Evolutionary conservation across 352 stramenopile species (phyloP), one percentile per base, ranked within the genome.

Genomic region (Globisporangium acanthophoron): DNA sequence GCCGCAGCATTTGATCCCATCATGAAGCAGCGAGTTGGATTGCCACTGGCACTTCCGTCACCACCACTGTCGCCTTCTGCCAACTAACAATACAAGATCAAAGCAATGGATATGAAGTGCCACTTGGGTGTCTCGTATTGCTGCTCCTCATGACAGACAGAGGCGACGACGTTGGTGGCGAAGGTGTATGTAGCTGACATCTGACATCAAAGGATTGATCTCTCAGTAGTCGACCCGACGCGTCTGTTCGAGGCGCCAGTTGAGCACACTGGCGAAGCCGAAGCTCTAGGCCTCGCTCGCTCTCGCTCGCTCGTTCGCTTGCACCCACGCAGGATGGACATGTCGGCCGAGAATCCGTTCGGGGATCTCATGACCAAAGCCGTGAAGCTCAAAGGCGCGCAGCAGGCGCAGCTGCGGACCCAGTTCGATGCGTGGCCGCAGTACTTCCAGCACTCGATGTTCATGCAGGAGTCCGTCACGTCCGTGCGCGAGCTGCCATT

Each of bases 361-460:
- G 79, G 69, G 3, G 84, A 92, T 54, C 64, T 94, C 51, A 94
- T 94, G 82, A 85, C 64, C 65, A 90, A 94, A 54, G 85, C 82
- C 11, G 85, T 92, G 15, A 92, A 92, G 76, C 67, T 94, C 18
- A 94, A 94, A 59, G 78, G 79, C 5, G 76, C 81, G 13, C 85
- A 94, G 45, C 85, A 94, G 74, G 80, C 82, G 6, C 78, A 91
- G 51, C 62, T 94, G 20, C 85, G 83, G 3, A 85, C 77, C 5
- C 53, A 72, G 20, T 92, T 80, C 52, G 85, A 92, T 55, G 72
- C 78, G 33, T 94, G 82, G 85, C 80, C 85, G 37, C 77, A 87
- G 60, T 92, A 91, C 61, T 90, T 94, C 40, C 85, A 94, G 71
- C 82, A 92, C 58, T 92, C 85, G 18, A 76, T 94, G 62, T 94